A percentile compares a stretch with the other conserved stretches of the same genome.
These are phyloP conservation scores for Trichoderma polysporum DNA, from an alignment of 2,329 filamentous ascomycete species.

Conservation along the genomic window DNA sequence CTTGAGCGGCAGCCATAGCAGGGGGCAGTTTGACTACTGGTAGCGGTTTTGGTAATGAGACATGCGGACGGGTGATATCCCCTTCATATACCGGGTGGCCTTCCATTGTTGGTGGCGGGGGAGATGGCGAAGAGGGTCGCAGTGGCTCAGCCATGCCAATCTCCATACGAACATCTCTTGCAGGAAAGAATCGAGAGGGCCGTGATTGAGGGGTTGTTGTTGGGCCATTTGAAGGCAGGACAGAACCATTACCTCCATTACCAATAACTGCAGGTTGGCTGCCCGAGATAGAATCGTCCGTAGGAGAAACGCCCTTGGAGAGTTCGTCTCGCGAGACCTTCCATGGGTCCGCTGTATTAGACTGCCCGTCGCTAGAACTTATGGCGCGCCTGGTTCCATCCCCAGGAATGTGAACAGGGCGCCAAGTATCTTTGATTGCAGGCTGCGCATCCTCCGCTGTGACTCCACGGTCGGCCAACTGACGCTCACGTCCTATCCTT, in stretches of 20 bases:
- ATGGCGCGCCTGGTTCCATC: slow-evolving; percentile 37
- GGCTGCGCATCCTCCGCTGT: slow-evolving; percentile 47
- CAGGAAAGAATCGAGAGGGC: slow-evolving; percentile 62
- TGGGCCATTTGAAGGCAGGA: slow-evolving; percentile 32
- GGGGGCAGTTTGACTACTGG: slow-evolving; percentile 83
- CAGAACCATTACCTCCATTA: slow-evolving; percentile 25
- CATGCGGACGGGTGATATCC: slow-evolving; percentile 62
- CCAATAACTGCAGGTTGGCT: slow-evolving; percentile 33
- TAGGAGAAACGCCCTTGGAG: slow-evolving; percentile 19
- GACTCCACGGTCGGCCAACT: slow-evolving; percentile 46
- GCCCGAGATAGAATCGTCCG: slow-evolving; percentile 28
- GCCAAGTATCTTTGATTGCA: slow-evolving; percentile 56
- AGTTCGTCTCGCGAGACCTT: slow-evolving; percentile 33
- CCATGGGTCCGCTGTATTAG: slow-evolving; percentile 33
- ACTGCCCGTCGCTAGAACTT: slow-evolving; percentile 30
- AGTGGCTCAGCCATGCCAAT: slow-evolving; percentile 39
- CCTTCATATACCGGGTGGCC: slow-evolving; percentile 73
- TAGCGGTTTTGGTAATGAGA: slow-evolving; percentile 66
- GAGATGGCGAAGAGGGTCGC: slow-evolving; percentile 60
- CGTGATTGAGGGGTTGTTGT: slow-evolving; percentile 47
- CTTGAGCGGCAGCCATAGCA: slow-evolving; percentile 31
- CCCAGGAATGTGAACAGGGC: slow-evolving; percentile 41
- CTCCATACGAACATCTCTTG: slow-evolving; percentile 49
- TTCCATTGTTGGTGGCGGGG: slow-evolving; percentile 68
- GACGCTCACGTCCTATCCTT: slow-evolving; percentile 44